These are phyloP conservation scores for Leishmania arabica DNA, from an alignment of 208 protist genomes.

Conservation along the genomic window DNA sequence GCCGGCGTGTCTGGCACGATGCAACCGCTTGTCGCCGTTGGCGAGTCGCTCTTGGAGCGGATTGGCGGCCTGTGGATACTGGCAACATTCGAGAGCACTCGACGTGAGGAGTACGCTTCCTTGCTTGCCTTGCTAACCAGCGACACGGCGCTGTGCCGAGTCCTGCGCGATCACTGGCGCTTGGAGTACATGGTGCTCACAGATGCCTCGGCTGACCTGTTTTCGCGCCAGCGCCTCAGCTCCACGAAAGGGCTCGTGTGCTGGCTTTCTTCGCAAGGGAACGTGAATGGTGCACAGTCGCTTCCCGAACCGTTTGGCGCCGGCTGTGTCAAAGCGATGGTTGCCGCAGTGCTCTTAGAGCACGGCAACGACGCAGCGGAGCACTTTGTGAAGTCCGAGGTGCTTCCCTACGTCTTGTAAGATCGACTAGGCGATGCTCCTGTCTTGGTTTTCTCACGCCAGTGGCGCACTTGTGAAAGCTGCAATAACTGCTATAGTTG, in stretches of 20 bases:
- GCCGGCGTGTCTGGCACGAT: conserved; percentile 62
- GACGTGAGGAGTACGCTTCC: conserved; percentile 51
- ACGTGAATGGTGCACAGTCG: conserved; percentile 28
- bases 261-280: conserved; percentile 52
- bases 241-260: conserved; percentile 56
- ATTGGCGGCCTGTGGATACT: conserved; percentile 51
- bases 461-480: neutral
- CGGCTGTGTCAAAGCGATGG: conserved; percentile 70
- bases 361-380: conserved; percentile 49
- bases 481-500: neutral
- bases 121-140: conserved; percentile 56
- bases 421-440: neutral
- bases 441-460: neutral
- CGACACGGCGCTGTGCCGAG: conserved; percentile 61
- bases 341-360: conserved; percentile 75
- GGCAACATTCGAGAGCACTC: conserved; percentile 61
- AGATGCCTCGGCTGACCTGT: conserved; percentile 71
- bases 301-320: conserved; percentile 79
- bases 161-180: conserved; percentile 73
- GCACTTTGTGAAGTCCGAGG: conserved; percentile 56
- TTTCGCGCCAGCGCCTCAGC: conserved; percentile 48
- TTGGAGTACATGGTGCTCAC: conserved; percentile 87
- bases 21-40: conserved; percentile 55
- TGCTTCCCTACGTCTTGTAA: conserved; percentile 50
- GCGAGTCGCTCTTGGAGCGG: conserved; percentile 58